phyloP scores from a whole-genome alignment of 2,329 filamentous ascomycete species.

The Leptographium procerum region DNA sequence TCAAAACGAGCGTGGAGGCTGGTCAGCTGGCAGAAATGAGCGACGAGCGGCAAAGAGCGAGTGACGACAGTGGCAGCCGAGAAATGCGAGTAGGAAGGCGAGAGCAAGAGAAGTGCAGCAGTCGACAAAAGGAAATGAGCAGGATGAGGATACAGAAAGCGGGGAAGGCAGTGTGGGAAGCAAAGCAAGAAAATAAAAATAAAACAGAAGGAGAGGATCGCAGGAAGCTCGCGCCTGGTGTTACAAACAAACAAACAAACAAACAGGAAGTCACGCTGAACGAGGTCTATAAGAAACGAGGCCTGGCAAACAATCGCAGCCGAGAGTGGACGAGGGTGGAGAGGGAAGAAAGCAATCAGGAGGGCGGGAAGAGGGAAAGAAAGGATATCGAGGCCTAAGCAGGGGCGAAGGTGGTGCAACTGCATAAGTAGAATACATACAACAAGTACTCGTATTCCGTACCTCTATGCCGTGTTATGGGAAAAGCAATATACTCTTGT shows the following conservation, averaged over 20 bases:
- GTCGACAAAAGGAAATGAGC: not conserved
- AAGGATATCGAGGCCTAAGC: not conserved
- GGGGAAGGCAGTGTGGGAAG: not conserved
- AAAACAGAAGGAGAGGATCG: not conserved
- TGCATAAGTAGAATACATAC: not conserved
- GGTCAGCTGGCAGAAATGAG: not conserved
- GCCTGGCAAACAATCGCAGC: not conserved
- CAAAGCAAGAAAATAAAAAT: not conserved
- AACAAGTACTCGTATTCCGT: not conserved
- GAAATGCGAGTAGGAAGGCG: not conserved
- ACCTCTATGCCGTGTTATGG: not conserved
- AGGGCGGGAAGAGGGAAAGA: not conserved
- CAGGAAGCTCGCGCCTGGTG: not conserved
- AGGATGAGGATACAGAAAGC: conserved; percentile 14
- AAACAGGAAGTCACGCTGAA: not conserved
- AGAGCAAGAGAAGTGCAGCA: not conserved
- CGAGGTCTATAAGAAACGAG: not conserved
- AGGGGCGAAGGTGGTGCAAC: not conserved
- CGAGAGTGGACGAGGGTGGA: not conserved
- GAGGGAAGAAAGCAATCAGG: not conserved
- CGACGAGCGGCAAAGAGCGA: not conserved
- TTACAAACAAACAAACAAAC: not conserved
- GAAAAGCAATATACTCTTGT: not conserved
- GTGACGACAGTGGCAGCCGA: not conserved
- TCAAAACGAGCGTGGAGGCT: not conserved